These are phyloP conservation scores for Penicillium occitanis DNA, from an alignment of 2,329 filamentous ascomycete species.

Conservation along the genomic window DNA sequence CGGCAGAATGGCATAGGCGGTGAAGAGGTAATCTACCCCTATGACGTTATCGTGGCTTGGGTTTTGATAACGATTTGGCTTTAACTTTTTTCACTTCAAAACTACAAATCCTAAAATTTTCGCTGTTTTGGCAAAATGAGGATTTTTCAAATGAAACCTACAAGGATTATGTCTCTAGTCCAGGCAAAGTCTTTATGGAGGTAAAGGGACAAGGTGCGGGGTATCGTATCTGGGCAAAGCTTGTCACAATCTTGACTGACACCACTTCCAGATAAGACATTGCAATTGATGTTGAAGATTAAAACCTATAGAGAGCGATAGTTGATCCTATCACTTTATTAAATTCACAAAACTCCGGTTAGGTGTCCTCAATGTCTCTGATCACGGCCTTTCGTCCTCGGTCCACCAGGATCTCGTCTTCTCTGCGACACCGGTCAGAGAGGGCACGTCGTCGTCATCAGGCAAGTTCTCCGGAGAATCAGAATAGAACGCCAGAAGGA, in stretches of 20 bases:
- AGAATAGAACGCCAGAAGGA: constrained; percentile 15
- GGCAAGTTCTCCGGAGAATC: constrained; percentile 17
- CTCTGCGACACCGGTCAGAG: constrained; percentile 27
- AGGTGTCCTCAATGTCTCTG: constrained; percentile 28
- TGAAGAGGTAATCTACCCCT: background rate
- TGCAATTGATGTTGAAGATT: background rate
- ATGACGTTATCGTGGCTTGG: constrained; percentile 1
- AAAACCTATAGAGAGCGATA: background rate
- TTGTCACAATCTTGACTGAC: background rate
- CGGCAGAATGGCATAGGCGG: constrained; percentile 2
- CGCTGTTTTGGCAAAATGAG: background rate
- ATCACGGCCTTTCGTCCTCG: constrained; percentile 38
- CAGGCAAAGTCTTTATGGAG: background rate
- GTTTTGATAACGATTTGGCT: background rate
- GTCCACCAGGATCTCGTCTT: constrained; percentile 31
- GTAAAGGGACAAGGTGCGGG: background rate
- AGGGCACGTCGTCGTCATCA: constrained; percentile 24
- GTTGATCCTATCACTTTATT: background rate
- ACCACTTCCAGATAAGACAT: background rate
- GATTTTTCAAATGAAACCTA: background rate
- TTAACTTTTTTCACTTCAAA: background rate
- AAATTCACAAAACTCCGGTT: background rate
- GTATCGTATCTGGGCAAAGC: background rate
- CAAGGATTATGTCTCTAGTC: background rate
- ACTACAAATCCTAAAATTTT: background rate